Percentiles rank a stretch among this genome's conserved stretches.
Evolutionary conservation across 2,329 filamentous ascomycete species (phyloP).

Genomic region (Cordyceps cicadae): DNA sequence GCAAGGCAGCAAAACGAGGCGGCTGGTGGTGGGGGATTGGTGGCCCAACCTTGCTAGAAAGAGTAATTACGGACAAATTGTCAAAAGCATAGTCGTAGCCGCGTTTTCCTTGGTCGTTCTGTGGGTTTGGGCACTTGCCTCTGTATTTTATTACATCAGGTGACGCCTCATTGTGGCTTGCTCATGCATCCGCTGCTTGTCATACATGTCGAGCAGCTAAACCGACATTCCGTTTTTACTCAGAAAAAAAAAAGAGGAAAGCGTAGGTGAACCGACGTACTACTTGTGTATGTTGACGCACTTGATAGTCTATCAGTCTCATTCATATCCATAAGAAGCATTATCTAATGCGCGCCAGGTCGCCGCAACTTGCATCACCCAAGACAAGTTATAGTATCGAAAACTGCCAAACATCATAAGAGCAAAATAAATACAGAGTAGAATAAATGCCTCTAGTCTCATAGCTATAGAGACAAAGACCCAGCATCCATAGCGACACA

Average conservation of each 20-base stretch:
- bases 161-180: not conserved
- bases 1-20: constrained; percentile 4
- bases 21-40: not conserved
- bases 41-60: not conserved
- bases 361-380: too few species aligned
- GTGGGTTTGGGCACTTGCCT: not conserved
- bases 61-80: not conserved
- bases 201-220: not conserved
- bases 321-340: not conserved
- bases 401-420: too few species aligned
- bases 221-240: not conserved
- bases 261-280: too few species aligned
- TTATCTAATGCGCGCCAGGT: too few species aligned
- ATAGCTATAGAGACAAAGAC: too few species aligned
- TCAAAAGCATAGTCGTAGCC: not conserved
- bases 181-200: not conserved
- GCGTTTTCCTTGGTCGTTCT: not conserved
- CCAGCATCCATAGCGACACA: not conserved
- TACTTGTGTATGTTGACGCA: too few species aligned
- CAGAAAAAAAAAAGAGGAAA: not conserved
- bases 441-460: too few species aligned
- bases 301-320: too few species aligned
- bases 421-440: too few species aligned
- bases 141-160: constrained; percentile 5
- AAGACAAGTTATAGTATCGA: too few species aligned